Evolutionary conservation across 2,329 filamentous ascomycete species (phyloP).

Genomic region (Cylindrodendrum hubeiense): DNA sequence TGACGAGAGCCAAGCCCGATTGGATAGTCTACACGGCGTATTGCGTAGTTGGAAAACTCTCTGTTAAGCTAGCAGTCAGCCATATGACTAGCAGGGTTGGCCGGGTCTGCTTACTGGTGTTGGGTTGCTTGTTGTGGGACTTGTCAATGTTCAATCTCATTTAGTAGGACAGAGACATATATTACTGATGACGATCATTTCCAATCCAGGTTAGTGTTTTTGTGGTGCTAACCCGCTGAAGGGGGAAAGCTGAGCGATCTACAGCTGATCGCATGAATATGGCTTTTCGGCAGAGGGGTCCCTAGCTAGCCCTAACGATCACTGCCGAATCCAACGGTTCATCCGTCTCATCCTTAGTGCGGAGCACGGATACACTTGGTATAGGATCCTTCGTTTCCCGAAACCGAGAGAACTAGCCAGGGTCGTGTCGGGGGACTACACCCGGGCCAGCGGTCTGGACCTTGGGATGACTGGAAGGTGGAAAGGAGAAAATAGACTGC

Average conservation of each 20-base stretch:
- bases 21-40: neutral
- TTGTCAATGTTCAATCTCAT: neutral
- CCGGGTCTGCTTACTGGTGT: too few species aligned
- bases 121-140: neutral
- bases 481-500: neutral
- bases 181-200: neutral
- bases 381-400: neutral
- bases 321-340: neutral
- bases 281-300: neutral
- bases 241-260: slow-evolving; percentile 8
- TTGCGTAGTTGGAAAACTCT: neutral
- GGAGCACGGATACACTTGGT: neutral
- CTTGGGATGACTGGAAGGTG: neutral
- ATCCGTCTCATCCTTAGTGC: neutral
- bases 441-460: neutral
- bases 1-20: neutral
- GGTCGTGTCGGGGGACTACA: neutral
- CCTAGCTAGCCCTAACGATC: neutral
- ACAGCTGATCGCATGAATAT: slow-evolving; percentile 1
- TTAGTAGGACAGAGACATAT: neutral
- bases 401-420: neutral
- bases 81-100: neutral
- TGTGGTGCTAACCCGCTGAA: neutral
- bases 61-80: neutral
- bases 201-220: neutral